Evolutionary conservation across 805 yeast genomes (phyloP).

Genomic region (Saturnispora ahearnii): DNA sequence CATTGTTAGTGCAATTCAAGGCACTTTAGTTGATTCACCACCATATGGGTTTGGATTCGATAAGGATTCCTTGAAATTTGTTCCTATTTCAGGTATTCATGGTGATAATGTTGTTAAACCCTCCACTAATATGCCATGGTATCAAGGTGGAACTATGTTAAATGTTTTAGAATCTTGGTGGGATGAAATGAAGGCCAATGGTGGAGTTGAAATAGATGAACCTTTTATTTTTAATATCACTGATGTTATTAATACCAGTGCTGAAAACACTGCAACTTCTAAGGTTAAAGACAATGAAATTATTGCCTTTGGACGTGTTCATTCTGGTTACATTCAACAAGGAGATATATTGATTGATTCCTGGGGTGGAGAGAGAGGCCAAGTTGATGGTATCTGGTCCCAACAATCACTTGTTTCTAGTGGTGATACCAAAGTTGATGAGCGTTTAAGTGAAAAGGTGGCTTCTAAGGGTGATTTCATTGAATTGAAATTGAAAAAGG

Average conservation of each 20-base stretch:
- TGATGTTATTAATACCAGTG: slow-evolving; percentile 35
- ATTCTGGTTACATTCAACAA: slow-evolving; percentile 58
- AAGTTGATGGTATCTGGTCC: slow-evolving; percentile 31
- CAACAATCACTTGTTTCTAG: slow-evolving; percentile 17
- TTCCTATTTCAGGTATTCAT: slow-evolving; percentile 62
- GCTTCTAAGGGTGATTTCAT: slow-evolving; percentile 51
- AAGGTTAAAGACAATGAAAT: slow-evolving; percentile 37
- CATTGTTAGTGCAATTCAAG: slow-evolving; percentile 43
- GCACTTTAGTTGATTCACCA: slow-evolving; percentile 43
- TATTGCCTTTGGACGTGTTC: slow-evolving; percentile 53
- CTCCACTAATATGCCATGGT: slow-evolving; percentile 24
- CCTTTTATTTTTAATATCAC: slow-evolving; percentile 49
- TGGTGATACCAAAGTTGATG: slow-evolving; percentile 12
- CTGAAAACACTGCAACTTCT: slow-evolving; percentile 4
- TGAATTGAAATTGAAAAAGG: slow-evolving; percentile 32
- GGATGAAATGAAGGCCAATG: slow-evolving; percentile 15
- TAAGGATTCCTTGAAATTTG: slow-evolving; percentile 33
- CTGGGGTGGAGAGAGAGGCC: slow-evolving; percentile 34
- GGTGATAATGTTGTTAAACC: slow-evolving; percentile 57
- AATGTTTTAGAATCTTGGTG: slow-evolving; percentile 29
- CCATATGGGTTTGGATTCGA: slow-evolving; percentile 44
- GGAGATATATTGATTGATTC: slow-evolving; percentile 52
- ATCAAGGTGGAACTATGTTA: slow-evolving; percentile 40
- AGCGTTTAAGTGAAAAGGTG: slow-evolving; percentile 19
- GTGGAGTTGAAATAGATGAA: slow-evolving; percentile 22